Evolutionary conservation across 139 green algal genomes (phyloP).

Genomic region (Chlamydomonas sp.): DNA sequence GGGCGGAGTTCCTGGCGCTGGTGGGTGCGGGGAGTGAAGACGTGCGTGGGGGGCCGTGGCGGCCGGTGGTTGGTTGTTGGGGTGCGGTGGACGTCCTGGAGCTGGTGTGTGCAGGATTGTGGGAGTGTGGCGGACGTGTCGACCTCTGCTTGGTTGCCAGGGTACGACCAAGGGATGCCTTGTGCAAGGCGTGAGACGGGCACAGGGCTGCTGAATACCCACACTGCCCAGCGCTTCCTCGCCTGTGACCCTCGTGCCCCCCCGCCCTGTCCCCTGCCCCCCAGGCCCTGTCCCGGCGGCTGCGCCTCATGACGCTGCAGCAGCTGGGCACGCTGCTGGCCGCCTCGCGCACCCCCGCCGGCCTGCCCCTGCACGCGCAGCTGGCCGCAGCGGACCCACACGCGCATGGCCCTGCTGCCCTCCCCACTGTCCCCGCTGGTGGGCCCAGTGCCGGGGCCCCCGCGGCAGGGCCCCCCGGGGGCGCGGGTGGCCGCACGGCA

Average conservation of each 20-base stretch:
- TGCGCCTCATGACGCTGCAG: background rate
- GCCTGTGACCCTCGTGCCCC: background rate
- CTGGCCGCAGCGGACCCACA: background rate
- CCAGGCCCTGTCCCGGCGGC: conserved; percentile 12
- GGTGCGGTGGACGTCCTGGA: background rate
- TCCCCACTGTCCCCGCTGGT: background rate
- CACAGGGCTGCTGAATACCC: too few relatives aligned
- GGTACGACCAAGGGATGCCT: too few relatives aligned
- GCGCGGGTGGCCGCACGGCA: too few relatives aligned
- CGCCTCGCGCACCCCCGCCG: background rate
- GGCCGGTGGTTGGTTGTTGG: background rate
- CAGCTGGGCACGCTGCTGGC: conserved; percentile 10
- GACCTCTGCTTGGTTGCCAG: too few relatives aligned
- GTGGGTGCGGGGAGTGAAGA: background rate
- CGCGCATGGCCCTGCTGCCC: background rate
- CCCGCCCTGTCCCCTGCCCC: too few relatives aligned
- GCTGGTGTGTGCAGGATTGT: too few relatives aligned
- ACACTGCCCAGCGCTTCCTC: background rate
- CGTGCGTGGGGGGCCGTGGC: background rate
- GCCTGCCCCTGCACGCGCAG: background rate
- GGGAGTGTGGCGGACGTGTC: too few relatives aligned
- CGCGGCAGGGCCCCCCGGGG: too few relatives aligned
- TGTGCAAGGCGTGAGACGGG: too few relatives aligned
- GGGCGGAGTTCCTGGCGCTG: conserved; percentile 11
- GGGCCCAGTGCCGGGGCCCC: too few relatives aligned